Evolutionary conservation across 1,284 basidiomycete species (phyloP), one percentile per base, ranked within the genome.

Genomic region (Apiotrichum gracile): DNA sequence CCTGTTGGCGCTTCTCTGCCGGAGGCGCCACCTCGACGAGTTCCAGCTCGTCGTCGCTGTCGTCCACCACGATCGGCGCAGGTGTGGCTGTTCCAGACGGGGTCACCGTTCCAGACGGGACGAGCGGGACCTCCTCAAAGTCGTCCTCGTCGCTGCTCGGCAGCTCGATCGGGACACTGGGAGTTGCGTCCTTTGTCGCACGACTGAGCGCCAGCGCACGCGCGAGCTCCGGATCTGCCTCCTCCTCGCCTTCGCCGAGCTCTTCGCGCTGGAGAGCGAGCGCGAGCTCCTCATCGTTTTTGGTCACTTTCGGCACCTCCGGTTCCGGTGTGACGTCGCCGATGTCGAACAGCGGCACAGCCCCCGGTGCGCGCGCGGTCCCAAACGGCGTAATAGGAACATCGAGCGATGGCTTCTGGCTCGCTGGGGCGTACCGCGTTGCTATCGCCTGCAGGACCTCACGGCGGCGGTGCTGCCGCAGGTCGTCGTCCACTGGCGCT

Each of bases 401-500:
- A 46, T 69, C 68, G 7, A 66, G 60, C 1, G 67, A 58, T n/a
- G 56, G 38, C 24, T 60, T 58, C 7, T 62, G 57, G 29, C 61
- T 71, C 57, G 76, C 76, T 5, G 79, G 78, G 0, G 79, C 75
- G 51, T 82, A 79, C 19, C 87, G 80, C 29, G 74, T 76, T 7
- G 79, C 79, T 33, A 88, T 81, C 2, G 84, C 85, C 25, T 82
- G 75, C 17, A 91, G 74, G 1, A 86, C 83, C 74, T 85, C 82
- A 43, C 79, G 79, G 27, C 82, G 79, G 55, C 82, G 83, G 65
- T 84, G 83, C 61, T 83, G 81, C 21, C 82, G 80, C 50, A 90
- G 73, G 63, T 91, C 87, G 4, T 81, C 76, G 68, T 90, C 87
- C 21, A 65, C 55, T 0, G 59, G 49, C 1, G 62, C 38, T n/a